Evolutionary conservation across 164 flowering plant species (phyloP).

Genomic region (Pachysandra terminalis): DNA sequence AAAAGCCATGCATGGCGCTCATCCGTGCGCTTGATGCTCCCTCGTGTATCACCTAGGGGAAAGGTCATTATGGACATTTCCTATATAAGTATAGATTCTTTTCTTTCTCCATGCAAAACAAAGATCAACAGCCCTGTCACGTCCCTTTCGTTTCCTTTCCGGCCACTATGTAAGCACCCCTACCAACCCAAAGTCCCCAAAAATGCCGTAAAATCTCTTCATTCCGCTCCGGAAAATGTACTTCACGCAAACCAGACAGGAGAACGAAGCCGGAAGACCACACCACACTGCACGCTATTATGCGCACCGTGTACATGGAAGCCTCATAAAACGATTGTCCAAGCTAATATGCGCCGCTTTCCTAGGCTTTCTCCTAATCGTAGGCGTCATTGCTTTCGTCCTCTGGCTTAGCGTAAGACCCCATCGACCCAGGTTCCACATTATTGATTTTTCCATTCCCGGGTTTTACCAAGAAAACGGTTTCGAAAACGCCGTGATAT

Average conservation of each 20-base stretch:
- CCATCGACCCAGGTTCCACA: constrained; percentile 75
- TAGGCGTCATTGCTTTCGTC: constrained; percentile 68
- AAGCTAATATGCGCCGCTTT: constrained; percentile 65
- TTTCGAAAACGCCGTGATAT: constrained; percentile 39
- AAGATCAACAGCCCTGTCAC: constrained; percentile 13
- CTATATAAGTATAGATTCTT: too few relatives aligned
- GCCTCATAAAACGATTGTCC: constrained; percentile 59
- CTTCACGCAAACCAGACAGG: constrained; percentile 2
- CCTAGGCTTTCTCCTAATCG: constrained; percentile 47
- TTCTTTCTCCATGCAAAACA: constrained; percentile 24
- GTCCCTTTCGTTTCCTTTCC: constrained; percentile 12
- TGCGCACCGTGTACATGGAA: constrained; percentile 66
- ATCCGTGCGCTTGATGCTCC: too few relatives aligned
- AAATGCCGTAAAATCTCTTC: not conserved
- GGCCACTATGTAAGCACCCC: not conserved
- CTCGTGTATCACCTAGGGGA: too few relatives aligned
- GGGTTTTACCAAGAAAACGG: constrained; percentile 43
- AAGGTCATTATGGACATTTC: too few relatives aligned
- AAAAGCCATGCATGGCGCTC: too few relatives aligned
- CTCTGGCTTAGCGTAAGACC: constrained; percentile 88
- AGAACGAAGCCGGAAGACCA: constrained; percentile 28
- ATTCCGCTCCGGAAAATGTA: constrained; percentile 4
- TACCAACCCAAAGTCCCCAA: too few relatives aligned
- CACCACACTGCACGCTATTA: constrained; percentile 55
- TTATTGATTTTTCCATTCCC: constrained; percentile 53